Conservation (phyloP, 1,139 yeast species). For the Magnusiomyces magnusii region DNA sequence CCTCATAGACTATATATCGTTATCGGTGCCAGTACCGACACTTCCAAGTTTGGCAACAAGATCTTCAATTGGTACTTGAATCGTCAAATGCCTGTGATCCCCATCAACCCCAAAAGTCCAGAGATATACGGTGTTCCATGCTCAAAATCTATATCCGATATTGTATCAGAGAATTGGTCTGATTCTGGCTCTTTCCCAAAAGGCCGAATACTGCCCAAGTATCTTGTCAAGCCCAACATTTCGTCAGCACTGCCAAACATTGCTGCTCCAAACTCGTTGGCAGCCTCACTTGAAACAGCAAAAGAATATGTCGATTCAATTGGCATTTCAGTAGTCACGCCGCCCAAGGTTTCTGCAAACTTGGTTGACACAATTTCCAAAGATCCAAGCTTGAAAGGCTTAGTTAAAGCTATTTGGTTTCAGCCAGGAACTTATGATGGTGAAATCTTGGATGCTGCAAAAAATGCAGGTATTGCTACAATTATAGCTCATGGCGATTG, state of each 20-base stretch:
- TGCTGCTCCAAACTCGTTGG: not conserved
- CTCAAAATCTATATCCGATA: slow-evolving; percentile 34
- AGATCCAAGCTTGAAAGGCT: slow-evolving; percentile 17
- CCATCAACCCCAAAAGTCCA: slow-evolving; percentile 51
- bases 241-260: not conserved
- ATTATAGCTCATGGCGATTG: slow-evolving; percentile 58
- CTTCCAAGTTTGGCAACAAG: slow-evolving; percentile 62
- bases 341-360: slow-evolving; percentile 51
- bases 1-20: slow-evolving; percentile 51
- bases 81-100: slow-evolving; percentile 53
- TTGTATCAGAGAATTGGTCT: slow-evolving; percentile 31
- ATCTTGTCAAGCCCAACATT: not conserved
- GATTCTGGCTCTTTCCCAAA: slow-evolving; percentile 12
- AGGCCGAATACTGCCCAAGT: not conserved
- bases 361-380: slow-evolving; percentile 39
- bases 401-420: slow-evolving; percentile 62
- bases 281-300: not conserved
- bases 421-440: slow-evolving; percentile 72
- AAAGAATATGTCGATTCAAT: not conserved
- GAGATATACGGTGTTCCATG: slow-evolving; percentile 44
- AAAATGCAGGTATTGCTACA: slow-evolving; percentile 29
- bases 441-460: slow-evolving; percentile 44
- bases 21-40: slow-evolving; percentile 64
- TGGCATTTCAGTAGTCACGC: slow-evolving; percentile 48
- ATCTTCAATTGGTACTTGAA: slow-evolving; percentile 60